Conservation (phyloP, 495 filamentous ascomycete genomes). For the Trichocladium antarcticum region DNA sequence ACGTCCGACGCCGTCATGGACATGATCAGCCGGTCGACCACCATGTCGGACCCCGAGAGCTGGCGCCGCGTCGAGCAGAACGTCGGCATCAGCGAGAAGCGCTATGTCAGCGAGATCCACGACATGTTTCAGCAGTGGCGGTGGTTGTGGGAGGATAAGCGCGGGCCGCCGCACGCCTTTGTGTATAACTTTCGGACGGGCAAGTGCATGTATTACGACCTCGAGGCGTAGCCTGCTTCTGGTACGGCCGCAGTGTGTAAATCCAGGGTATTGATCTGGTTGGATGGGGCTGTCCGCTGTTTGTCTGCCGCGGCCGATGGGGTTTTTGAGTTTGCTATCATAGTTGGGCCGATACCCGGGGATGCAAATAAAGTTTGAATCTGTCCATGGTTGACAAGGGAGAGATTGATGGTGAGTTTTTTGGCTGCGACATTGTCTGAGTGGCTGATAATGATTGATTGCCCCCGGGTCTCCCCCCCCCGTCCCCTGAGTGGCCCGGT, state of each 20-base stretch:
- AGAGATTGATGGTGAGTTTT: neutral
- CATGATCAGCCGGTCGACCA: conserved; percentile 53
- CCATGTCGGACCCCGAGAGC: conserved; percentile 69
- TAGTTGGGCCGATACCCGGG: no score
- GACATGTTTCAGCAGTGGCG: conserved; percentile 54
- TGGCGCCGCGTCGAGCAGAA: conserved; percentile 77
- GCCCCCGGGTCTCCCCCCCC: no score
- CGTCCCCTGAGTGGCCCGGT: no score
- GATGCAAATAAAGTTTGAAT: no score
- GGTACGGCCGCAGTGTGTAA: neutral
- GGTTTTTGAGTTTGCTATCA: no score
- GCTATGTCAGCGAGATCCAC: conserved; percentile 79
- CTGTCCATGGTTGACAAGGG: neutral
- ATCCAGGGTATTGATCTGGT: no score
- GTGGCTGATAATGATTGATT: no score
- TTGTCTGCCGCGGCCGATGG: no score
- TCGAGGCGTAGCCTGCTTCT: conserved; percentile 36
- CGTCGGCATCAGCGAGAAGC: conserved; percentile 63
- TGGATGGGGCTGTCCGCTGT: no score
- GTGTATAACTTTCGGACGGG: conserved; percentile 74
- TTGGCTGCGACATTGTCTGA: no score
- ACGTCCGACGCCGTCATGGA: conserved; percentile 79
- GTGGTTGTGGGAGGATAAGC: conserved; percentile 46
- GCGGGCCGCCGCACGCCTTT: conserved; percentile 47
- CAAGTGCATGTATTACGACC: conserved; percentile 63